Percentiles rank a stretch among this genome's conserved stretches.
Evolutionary conservation across 306 rosid genomes (phyloP).

Genomic region (Vigna reflexopilosa): DNA sequence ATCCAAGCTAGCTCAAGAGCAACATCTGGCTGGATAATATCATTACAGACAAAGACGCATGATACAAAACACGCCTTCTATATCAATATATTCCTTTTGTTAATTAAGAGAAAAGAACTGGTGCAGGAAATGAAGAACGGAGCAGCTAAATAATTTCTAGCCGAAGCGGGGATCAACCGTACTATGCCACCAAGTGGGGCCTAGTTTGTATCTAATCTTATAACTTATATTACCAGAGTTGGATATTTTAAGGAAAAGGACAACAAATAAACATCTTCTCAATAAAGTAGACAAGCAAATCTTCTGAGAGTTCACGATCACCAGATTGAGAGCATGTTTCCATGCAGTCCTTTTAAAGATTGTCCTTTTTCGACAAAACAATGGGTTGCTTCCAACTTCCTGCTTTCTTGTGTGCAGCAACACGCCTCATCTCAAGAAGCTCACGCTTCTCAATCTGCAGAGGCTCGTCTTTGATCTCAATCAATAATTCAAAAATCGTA

Average conservation of each 20-base stretch:
- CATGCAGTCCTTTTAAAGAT: slow-evolving; percentile 96
- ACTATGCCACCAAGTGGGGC: neutral
- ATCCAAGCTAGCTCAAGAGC: slow-evolving; percentile 94
- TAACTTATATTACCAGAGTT: neutral
- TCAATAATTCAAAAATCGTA: slow-evolving; percentile 23
- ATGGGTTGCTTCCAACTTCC: slow-evolving; percentile 98
- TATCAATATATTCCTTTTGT: slow-evolving; percentile 27
- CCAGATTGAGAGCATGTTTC: slow-evolving; percentile 96
- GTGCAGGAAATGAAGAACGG: slow-evolving; percentile 7
- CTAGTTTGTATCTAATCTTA: neutral
- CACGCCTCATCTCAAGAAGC: slow-evolving; percentile 97
- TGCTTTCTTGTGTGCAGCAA: slow-evolving; percentile 93
- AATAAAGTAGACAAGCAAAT: slow-evolving; percentile 87
- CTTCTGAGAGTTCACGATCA: slow-evolving; percentile 94
- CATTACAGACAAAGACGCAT: slow-evolving; percentile 94
- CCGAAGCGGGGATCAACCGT: slow-evolving; percentile 24
- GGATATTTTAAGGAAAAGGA: slow-evolving; percentile 25
- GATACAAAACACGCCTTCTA: slow-evolving; percentile 97
- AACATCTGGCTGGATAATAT: slow-evolving; percentile 80
- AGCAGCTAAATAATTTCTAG: slow-evolving; percentile 18
- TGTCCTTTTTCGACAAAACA: slow-evolving; percentile 93
- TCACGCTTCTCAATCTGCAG: slow-evolving; percentile 94
- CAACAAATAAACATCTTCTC: slow-evolving; percentile 63
- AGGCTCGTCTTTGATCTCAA: slow-evolving; percentile 18
- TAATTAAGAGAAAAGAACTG: slow-evolving; percentile 30